These are phyloP conservation scores for Fragilariopsis cylindrus DNA, from an alignment of 108 stramenopile genomes.

Conservation along the genomic window DNA sequence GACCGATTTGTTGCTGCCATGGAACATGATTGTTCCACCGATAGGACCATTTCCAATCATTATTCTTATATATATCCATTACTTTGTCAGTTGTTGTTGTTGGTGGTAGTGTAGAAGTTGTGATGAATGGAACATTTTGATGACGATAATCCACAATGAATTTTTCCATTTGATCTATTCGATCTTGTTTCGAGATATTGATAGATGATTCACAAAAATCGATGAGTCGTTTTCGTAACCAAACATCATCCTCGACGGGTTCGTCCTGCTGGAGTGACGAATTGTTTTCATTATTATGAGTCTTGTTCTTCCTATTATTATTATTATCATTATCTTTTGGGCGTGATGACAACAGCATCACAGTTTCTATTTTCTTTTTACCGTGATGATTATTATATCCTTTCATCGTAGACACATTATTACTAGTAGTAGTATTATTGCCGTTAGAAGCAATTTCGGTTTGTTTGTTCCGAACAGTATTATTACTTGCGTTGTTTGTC, in stretches of 20 bases:
- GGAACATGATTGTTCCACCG: conserved; percentile 22
- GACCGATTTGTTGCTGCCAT: conserved; percentile 44
- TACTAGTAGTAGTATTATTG: background rate
- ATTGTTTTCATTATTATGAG: background rate
- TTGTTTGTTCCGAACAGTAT: no score
- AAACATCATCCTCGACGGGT: conserved; percentile 25
- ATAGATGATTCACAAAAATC: conserved; percentile 27
- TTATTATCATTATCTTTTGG: background rate
- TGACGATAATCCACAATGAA: background rate
- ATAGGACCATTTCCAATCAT: conserved; percentile 7
- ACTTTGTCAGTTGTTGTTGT: background rate
- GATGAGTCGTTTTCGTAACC: conserved; percentile 43
- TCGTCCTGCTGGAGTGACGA: background rate
- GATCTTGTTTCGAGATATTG: conserved; percentile 8
- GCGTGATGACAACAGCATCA: conserved; percentile 17
- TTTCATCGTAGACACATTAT: background rate
- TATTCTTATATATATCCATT: background rate
- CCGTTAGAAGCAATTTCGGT: no score
- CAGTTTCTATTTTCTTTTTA: conserved; percentile 25
- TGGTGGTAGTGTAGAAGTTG: background rate
- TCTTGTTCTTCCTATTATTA: background rate
- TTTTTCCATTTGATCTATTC: conserved; percentile 22
- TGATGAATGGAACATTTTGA: background rate
- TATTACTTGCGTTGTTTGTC: no score
- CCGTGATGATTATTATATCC: background rate